Evolutionary conservation across 2,329 filamentous ascomycete genomes (phyloP), one percentile per base, ranked within the genome.

Genomic region (Epichloe elymi): DNA sequence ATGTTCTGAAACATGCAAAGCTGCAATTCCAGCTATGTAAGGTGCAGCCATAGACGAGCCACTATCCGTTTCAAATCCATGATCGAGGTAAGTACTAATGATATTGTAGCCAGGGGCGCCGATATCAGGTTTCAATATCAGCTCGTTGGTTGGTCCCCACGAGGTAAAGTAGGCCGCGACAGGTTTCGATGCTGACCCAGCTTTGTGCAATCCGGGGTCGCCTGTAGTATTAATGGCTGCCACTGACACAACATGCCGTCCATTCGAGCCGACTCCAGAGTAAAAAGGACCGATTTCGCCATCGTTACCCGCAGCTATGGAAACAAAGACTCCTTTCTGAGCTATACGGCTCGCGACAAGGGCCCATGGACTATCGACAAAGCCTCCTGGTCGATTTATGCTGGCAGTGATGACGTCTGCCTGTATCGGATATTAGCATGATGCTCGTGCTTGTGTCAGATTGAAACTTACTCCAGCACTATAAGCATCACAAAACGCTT

Each of bases 41-140:
- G 76, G 76, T 5, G 71, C 71, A 1, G 76, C 71, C 76, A 80
- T 79, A 1, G 74, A 78, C 0, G 78, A 80, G 43, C 77, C 77
- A 43, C 69, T 73, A 50, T 74, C 63, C 6, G 73, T 63, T 14
- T 67, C 68, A 54, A 75, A 80, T 10, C 53, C 56, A 23, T 65
- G 63, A 23, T 70, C 61, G 2, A 70, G 66, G 43, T 70, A 71
- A 71, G 75, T 78, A 42, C 72, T 76, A 50, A 74, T 65, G 45
- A 80, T 75, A 33, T 70, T 63, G 47, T 68, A 70, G 12, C 75
- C 74, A 1, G 74, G 74, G 0, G 72, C 70, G 14, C 70, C 68
- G 46, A 78, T 62, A 46, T 78, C 70, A 4, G 75, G 74, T 56
- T 75, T 76, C 49, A 76, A 63, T 30, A 71, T 63, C 3, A 76